Conservation (phyloP, 2,329 filamentous ascomycete species). For the Penicillium nordicum region DNA sequence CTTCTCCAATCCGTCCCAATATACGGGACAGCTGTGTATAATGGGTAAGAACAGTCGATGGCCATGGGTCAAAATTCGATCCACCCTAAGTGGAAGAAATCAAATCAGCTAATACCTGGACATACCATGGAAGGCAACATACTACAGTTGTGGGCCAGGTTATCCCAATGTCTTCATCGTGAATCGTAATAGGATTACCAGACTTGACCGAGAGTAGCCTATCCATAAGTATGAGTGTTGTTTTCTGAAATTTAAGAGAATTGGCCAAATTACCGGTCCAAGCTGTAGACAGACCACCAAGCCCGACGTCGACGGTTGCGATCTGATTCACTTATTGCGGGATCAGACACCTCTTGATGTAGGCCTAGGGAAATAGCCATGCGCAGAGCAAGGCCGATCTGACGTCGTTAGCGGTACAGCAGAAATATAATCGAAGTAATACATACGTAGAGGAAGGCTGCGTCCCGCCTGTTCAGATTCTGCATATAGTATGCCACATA, state of each 20-base stretch:
- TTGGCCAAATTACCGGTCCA: conserved; percentile 42
- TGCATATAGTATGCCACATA: conserved; percentile 58
- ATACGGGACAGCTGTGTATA: conserved; percentile 55
- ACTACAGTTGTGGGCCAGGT: conserved; percentile 32
- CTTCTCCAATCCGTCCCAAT: conserved; percentile 48
- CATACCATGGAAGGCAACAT: conserved; percentile 3
- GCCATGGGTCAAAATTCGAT: conserved; percentile 33
- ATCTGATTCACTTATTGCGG: conserved; percentile 39
- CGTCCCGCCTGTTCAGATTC: conserved; percentile 54
- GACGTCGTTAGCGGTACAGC: conserved; percentile 4
- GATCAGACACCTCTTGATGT: conserved; percentile 51
- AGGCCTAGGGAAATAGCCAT: conserved; percentile 58
- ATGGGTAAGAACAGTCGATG: conserved; percentile 49
- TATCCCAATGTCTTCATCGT: conserved; percentile 54
- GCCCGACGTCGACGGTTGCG: conserved; percentile 52
- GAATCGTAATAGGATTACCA: conserved; percentile 54
- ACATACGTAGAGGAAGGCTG: conserved; percentile 51
- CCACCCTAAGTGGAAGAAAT: conserved; percentile 10
- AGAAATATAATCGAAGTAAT: background rate
- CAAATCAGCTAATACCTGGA: background rate
- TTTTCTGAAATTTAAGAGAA: background rate
- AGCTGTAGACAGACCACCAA: conserved; percentile 58
- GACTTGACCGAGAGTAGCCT: conserved; percentile 53
- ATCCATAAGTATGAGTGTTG: background rate
- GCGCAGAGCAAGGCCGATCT: conserved; percentile 52